Percentiles rank a stretch among this genome's conserved stretches.
These are phyloP conservation scores for Monilinia laxa DNA, from an alignment of 2,329 filamentous ascomycete species.

Conservation along the genomic window DNA sequence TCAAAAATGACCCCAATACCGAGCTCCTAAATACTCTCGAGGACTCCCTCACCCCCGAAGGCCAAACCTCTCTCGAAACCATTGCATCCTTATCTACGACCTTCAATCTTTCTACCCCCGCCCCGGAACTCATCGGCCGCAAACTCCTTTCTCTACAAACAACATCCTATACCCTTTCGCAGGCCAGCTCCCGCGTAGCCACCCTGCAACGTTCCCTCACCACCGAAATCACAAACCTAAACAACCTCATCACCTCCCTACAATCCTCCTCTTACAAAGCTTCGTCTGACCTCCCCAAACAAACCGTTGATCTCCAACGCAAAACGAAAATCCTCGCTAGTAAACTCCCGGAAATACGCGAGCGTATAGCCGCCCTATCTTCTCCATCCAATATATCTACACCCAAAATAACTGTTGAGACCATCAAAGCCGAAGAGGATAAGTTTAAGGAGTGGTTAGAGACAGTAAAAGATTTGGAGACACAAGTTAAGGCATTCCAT, in stretches of 20 bases:
- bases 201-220: conserved; percentile 57
- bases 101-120: conserved; percentile 44
- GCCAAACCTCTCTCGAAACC: conserved; percentile 55
- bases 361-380: conserved; percentile 49
- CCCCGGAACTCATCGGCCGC: conserved; percentile 49
- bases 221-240: conserved; percentile 48
- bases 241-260: conserved; percentile 46
- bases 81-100: conserved; percentile 55
- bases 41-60: conserved; percentile 55
- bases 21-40: conserved; percentile 55
- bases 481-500: conserved; percentile 63
- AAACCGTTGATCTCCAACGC: conserved; percentile 73
- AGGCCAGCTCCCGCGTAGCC: conserved; percentile 54
- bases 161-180: conserved; percentile 53
- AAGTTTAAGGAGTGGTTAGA: conserved; percentile 57
- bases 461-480: conserved; percentile 59
- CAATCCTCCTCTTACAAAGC: conserved; percentile 52
- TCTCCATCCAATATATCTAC: conserved; percentile 25
- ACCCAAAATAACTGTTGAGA: conserved; percentile 51
- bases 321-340: conserved; percentile 64
- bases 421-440: conserved; percentile 58
- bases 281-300: conserved; percentile 58
- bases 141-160: conserved; percentile 57
- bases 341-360: conserved; percentile 66
- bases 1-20: conserved; percentile 38